Base-by-base conservation (phyloP, 176 grass and related monocot species). In the Eleusine indica region DNA sequence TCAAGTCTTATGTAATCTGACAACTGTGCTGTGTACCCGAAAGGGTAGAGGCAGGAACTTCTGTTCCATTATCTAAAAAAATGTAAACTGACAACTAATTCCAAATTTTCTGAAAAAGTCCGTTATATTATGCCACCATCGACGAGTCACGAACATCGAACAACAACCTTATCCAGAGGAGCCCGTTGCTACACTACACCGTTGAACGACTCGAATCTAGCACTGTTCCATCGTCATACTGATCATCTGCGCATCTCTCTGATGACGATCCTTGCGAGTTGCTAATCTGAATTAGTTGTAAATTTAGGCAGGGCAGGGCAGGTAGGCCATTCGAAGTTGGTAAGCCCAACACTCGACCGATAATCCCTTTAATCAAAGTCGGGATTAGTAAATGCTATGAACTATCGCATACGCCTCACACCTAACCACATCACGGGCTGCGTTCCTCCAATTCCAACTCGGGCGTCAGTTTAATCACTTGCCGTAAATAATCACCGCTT, bases 311-410 rank as follows among this genome's bases (percentile, higher is more conserved):
- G 14, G 15, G 51, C 51, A 53, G n/a, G 37, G 67, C 48, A 53
- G 43, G 84, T 64, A 65, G 71, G 8, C n/a, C 42, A 71, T 9
- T 39, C 72, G 19, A 89, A 85, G 78, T 76, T 71, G 77, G 14
- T 43, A 71, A 65, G 18, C 53, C 0, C 1, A 4, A 71, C 65
- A 62, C 38, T 57, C 54, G 54, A 57, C 4, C 54, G 54, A 57
- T 57, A 57, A 19, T 53, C 54, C 54, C 54, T 57, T 57, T 57
- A 57, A 57, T 21, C 17, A 57, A 57, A 21, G 21, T 9, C 57
- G 21, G 57, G 57, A 22, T 60, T 60, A 60, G 57, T 60, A 22
- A 22, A 60, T 42, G 18, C 19, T 47, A 88, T 15, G 4, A 85
- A 32, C 46, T 12, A 58, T 21, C 14, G 5, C 56, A 29, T 3